Evolutionary conservation across 2,329 filamentous ascomycete species (phyloP), one percentile per base, ranked within the genome.

Genomic region (Botrytis paeoniae): DNA sequence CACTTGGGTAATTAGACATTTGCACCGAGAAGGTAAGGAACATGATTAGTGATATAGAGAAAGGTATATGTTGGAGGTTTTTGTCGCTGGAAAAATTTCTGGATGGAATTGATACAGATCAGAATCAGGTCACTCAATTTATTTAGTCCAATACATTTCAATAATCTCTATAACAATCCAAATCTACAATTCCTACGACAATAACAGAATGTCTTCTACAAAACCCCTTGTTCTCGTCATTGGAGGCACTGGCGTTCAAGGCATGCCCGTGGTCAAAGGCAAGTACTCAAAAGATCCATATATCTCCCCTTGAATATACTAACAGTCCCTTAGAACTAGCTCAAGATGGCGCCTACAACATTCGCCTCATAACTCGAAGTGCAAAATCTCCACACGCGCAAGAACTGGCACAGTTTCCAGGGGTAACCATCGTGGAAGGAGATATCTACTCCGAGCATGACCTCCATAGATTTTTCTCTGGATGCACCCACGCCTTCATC

Each of bases 211-310:
- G 69, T 4, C 69, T 20, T 72, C 61, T 25, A 37, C 80, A 83
- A 57, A 83, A 82, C 59, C 90, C 86, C 79, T 85, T 84, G 57
- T 93, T 91, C 80, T 84, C 82, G 65, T 82, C 48, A 81, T 83
- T 45, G 82, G 82, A 20, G 81, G 81, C 18, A 83, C 82, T 3
- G 82, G 82, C 8, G 82, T 82, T 64, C 82, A 83, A 75, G 82
- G 82, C 16, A 77, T 78, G 10, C 78, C 81, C 8, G 81, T 83
- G 3, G 77, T 83, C 10, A 78, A 81, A 76, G 81, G 81, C 78
- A 73, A 54, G 57, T 25, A 14, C 9, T 10, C n/a, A 9, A 3
- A 18, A 16, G 6, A 43, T 20, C 37, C 39, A 37, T 37, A 82
- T 82, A 78, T 70, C 41, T 79, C 35, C 43, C 12, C 35, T 29